Percentiles rank a stretch among this genome's conserved stretches.
Evolutionary conservation across 2,329 filamentous ascomycete species (phyloP).

Genomic region (Sordariomycetes sp.): DNA sequence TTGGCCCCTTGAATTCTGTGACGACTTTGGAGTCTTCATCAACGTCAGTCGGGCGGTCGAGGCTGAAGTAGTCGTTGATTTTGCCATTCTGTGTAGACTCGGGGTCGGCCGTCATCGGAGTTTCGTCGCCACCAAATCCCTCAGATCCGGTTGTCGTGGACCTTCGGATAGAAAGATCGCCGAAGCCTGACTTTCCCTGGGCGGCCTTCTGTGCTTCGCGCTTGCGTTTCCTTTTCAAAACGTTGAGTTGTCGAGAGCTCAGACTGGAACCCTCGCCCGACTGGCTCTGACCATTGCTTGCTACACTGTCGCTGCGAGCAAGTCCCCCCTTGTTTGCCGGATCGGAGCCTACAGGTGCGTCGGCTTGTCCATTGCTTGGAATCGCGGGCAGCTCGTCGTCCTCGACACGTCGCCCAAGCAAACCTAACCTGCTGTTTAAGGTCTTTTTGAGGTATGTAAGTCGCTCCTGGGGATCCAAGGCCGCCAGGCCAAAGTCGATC

Average conservation of each 20-base stretch:
- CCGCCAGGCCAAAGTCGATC: conserved; percentile 74
- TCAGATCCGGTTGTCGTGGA: conserved; percentile 52
- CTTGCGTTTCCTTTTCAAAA: conserved; percentile 89
- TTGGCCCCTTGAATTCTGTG: conserved; percentile 84
- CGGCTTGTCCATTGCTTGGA: neutral
- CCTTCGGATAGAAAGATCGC: conserved; percentile 68
- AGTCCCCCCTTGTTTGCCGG: conserved; percentile 33
- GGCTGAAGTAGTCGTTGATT: conserved; percentile 76
- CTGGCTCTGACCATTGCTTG: conserved; percentile 22
- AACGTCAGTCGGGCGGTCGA: conserved; percentile 65
- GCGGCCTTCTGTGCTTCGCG: conserved; percentile 77
- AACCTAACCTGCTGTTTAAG: conserved; percentile 67
- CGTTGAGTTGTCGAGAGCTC: conserved; percentile 89
- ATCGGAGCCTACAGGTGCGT: neutral
- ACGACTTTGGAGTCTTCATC: conserved; percentile 91
- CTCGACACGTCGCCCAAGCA: conserved; percentile 75
- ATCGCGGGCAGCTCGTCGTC: conserved; percentile 62
- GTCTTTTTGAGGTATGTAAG: conserved; percentile 86
- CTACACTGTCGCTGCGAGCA: conserved; percentile 22
- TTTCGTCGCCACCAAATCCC: conserved; percentile 49
- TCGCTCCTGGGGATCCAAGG: conserved; percentile 70
- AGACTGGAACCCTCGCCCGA: conserved; percentile 57
- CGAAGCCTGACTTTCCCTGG: conserved; percentile 77
- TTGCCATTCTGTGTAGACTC: conserved; percentile 53
- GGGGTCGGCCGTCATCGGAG: conserved; percentile 36